Evolutionary conservation across 306 rosid genomes (phyloP).

Genomic region (Corylus americana): DNA sequence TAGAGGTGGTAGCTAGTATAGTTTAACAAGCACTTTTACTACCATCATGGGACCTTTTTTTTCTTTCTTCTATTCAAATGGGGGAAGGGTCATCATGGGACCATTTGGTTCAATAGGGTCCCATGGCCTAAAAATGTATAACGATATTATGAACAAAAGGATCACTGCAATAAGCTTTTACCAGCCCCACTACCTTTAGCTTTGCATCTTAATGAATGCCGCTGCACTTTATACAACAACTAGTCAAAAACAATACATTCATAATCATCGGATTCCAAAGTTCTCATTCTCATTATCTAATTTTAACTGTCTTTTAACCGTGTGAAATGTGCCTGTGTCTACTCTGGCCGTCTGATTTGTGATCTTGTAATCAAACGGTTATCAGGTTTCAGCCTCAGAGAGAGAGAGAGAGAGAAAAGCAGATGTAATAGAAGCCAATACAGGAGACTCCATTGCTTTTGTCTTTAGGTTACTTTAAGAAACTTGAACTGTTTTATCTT

Average conservation of each 20-base stretch:
- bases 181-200: constrained; percentile 50
- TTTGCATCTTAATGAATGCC: constrained; percentile 70
- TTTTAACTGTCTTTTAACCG: constrained; percentile 39
- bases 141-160: constrained; percentile 7
- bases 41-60: no score
- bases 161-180: constrained; percentile 14
- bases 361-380: constrained; percentile 25
- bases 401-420: constrained; percentile 25
- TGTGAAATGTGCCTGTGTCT: constrained; percentile 21
- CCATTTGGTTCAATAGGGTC: constrained; percentile 25
- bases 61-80: no score
- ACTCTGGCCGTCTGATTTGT: neutral
- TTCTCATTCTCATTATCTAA: constrained; percentile 22
- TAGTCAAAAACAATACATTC: constrained; percentile 58
- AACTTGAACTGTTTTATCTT: constrained; percentile 33
- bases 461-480: constrained; percentile 46
- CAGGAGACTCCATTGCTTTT: constrained; percentile 37
- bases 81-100: neutral
- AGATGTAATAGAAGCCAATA: constrained; percentile 36
- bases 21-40: no score
- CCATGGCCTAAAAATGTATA: constrained; percentile 35
- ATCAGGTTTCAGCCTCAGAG: constrained; percentile 9
- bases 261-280: constrained; percentile 45
- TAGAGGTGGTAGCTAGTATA: no score
- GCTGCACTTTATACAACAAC: constrained; percentile 52